These are phyloP conservation scores for Rhodotorula sp. DNA, from an alignment of 1,284 basidiomycete species.

Conservation along the genomic window DNA sequence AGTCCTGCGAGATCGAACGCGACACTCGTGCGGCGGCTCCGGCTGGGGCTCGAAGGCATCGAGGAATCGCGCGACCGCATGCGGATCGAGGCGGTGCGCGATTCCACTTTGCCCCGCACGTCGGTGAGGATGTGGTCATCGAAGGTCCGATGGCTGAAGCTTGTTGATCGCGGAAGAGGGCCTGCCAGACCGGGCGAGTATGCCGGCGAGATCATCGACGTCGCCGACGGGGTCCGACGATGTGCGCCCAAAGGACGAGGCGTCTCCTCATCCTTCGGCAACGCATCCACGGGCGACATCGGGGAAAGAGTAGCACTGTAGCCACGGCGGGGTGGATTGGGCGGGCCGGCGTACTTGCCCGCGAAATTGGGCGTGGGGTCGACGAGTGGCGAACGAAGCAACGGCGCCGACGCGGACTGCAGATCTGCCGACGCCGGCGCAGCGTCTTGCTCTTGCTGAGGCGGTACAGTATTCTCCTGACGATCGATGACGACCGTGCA, in stretches of 20 bases:
- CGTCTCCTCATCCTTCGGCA: neutral
- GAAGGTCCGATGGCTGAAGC: neutral
- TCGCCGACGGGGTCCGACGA: neutral
- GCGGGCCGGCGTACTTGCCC: slow-evolving; percentile 14
- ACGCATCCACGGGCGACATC: too few relatives aligned
- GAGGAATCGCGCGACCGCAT: neutral
- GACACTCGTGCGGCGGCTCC: neutral
- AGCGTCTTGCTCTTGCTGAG: neutral
- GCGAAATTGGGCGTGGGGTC: slow-evolving; percentile 37
- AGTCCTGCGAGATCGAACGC: neutral
- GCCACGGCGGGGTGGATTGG: neutral
- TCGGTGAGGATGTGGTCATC: slow-evolving; percentile 19
- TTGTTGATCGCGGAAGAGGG: neutral
- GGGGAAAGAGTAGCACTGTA: too few relatives aligned
- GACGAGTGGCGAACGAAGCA: neutral
- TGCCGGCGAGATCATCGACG: neutral
- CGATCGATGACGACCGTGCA: slow-evolving; percentile 52
- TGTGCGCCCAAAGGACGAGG: neutral
- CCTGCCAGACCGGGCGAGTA: too few relatives aligned
- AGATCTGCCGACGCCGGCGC: neutral
- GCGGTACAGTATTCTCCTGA: slow-evolving; percentile 2
- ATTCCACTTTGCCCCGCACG: slow-evolving; percentile 16
- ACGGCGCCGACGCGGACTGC: neutral
- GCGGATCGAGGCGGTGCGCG: neutral
- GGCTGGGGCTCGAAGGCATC: neutral